Evolutionary conservation across 257 asterid species (phyloP).

Genomic region (Pogostemon cablin): DNA sequence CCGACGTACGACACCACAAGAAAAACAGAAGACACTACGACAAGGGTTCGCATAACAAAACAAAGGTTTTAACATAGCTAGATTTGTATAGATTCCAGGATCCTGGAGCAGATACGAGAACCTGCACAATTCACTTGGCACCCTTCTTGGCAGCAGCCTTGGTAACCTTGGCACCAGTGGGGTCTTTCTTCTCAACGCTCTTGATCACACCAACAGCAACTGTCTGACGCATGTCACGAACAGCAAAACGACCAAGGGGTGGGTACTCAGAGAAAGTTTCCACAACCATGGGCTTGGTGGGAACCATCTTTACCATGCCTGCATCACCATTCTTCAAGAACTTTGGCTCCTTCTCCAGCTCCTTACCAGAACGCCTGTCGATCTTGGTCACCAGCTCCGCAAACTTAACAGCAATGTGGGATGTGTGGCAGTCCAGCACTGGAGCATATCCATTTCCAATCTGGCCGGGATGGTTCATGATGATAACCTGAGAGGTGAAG

Average conservation of each 20-base stretch:
- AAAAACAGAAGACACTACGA: neutral
- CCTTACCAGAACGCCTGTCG: slow-evolving; percentile 58
- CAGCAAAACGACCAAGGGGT: slow-evolving; percentile 57
- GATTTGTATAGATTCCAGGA: neutral
- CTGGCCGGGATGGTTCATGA: slow-evolving; percentile 82
- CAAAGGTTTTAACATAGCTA: neutral
- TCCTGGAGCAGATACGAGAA: neutral
- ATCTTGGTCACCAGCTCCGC: slow-evolving; percentile 60
- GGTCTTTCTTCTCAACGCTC: slow-evolving; percentile 57
- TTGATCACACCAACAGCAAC: slow-evolving; percentile 60
- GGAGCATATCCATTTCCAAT: slow-evolving; percentile 76
- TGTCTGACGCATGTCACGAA: slow-evolving; percentile 61
- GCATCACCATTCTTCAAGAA: slow-evolving; percentile 75
- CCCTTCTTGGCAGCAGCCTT: slow-evolving; percentile 66
- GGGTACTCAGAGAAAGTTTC: slow-evolving; percentile 56
- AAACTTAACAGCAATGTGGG: slow-evolving; percentile 70
- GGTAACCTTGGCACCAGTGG: slow-evolving; percentile 60
- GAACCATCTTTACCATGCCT: slow-evolving; percentile 56
- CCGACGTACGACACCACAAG: slow-evolving; percentile 25
- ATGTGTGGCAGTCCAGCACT: slow-evolving; percentile 68
- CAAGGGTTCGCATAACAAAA: neutral
- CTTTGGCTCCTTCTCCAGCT: slow-evolving; percentile 73
- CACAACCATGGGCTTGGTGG: slow-evolving; percentile 63
- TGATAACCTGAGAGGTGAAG: slow-evolving; percentile 65
- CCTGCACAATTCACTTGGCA: slow-evolving; percentile 38